Conservation (phyloP, 2,329 filamentous ascomycete genomes). For the Didymella segeticola region DNA sequence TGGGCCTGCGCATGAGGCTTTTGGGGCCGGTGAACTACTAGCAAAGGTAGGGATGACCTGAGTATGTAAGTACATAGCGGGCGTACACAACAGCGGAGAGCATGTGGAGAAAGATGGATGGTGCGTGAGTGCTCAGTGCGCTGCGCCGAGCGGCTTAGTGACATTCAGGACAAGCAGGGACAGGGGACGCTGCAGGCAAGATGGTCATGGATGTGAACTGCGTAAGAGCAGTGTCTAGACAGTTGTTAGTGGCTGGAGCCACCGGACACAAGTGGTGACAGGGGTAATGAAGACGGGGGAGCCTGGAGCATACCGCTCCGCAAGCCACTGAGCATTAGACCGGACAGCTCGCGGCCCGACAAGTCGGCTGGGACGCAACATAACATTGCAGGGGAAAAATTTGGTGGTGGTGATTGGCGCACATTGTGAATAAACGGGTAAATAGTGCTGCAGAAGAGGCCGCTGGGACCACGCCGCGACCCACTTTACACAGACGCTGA, state of each 20-base stretch:
- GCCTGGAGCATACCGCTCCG: constrained; percentile 25
- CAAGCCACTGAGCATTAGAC: constrained; percentile 36
- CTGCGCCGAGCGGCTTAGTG: constrained; percentile 34
- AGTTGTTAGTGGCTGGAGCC: constrained; percentile 35
- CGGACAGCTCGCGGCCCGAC: constrained; percentile 34
- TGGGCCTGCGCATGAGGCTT: constrained; percentile 26
- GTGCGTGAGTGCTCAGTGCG: constrained; percentile 45
- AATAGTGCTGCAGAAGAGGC: constrained; percentile 39
- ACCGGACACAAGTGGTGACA: constrained; percentile 19
- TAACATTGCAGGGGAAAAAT: constrained; percentile 38
- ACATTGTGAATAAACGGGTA: constrained; percentile 40
- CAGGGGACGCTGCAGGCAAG: constrained; percentile 34
- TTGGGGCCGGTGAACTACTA: constrained; percentile 35
- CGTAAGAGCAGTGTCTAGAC: constrained; percentile 22
- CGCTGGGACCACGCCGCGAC: constrained; percentile 17
- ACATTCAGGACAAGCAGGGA: constrained; percentile 36
- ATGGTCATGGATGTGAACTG: constrained; percentile 31
- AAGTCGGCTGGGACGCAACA: constrained; percentile 40
- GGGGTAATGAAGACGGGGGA: constrained; percentile 29
- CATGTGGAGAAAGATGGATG: constrained; percentile 47
- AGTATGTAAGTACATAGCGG: constrained; percentile 40
- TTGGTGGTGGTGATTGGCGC: constrained; percentile 33
- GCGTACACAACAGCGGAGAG: constrained; percentile 41
- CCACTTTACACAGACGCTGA: constrained; percentile 22
- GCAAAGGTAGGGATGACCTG: constrained; percentile 44